These are phyloP conservation scores for Fusarium sp. DNA, from an alignment of 2,329 filamentous ascomycete species.

Conservation along the genomic window DNA sequence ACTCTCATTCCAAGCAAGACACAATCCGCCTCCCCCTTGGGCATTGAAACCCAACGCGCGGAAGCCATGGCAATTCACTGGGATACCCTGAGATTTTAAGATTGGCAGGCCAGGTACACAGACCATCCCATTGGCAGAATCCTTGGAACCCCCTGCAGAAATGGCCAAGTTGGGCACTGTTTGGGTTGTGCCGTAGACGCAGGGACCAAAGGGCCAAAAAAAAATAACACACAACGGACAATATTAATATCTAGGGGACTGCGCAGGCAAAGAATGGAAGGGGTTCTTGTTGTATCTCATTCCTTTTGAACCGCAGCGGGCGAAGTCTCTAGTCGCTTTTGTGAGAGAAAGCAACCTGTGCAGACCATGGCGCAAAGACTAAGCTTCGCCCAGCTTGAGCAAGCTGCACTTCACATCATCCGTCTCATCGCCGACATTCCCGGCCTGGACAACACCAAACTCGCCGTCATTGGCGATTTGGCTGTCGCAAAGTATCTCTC, in stretches of 20 bases:
- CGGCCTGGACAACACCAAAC: constrained; percentile 42
- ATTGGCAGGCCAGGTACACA: constrained; percentile 21
- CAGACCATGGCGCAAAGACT: constrained; percentile 36
- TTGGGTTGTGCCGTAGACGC: constrained; percentile 6
- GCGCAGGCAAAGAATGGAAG: neutral
- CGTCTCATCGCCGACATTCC: constrained; percentile 73
- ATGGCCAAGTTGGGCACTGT: constrained; percentile 27
- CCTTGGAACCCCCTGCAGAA: constrained; percentile 15
- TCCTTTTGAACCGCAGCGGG: constrained; percentile 10
- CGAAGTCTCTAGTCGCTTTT: constrained; percentile 33
- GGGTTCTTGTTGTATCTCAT: neutral
- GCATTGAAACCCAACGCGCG: constrained; percentile 27
- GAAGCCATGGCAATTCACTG: neutral
- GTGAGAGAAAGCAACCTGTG: constrained; percentile 15
- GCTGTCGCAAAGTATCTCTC: constrained; percentile 43
- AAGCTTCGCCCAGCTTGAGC: constrained; percentile 59
- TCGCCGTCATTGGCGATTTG: constrained; percentile 42
- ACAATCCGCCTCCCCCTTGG: constrained; percentile 10
- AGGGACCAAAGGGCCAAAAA: neutral
- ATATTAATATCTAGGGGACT: constrained; percentile 26
- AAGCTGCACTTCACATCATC: constrained; percentile 89
- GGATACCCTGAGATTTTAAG: constrained; percentile 35
- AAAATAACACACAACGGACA: neutral
- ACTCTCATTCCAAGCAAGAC: constrained; percentile 16
- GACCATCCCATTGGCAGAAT: constrained; percentile 12